Conservation (phyloP, 495 filamentous ascomycete genomes). For the Penicillium verhagenii region DNA sequence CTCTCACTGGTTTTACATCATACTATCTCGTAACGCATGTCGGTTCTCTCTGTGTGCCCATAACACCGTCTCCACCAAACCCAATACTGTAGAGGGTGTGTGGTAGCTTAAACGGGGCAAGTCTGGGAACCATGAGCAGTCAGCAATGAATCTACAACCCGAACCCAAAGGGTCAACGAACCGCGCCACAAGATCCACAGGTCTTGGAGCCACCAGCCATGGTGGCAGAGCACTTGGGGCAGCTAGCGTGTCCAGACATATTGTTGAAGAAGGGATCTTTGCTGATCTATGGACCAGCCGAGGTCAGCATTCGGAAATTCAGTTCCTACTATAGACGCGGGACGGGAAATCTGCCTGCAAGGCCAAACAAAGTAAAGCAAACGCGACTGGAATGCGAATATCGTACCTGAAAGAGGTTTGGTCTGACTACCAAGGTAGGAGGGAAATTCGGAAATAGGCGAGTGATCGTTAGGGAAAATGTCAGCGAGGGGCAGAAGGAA, state of each 20-base stretch:
- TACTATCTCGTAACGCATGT: slow-evolving; percentile 5
- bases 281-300: background rate
- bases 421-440: slow-evolving; percentile 3
- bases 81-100: too few species aligned
- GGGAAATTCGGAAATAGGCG: background rate
- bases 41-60: slow-evolving; percentile 1
- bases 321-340: too few species aligned
- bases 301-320: background rate
- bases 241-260: slow-evolving; percentile 32
- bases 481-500: slow-evolving; percentile 10
- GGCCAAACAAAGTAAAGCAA: too few species aligned
- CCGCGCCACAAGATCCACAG: slow-evolving; percentile 39
- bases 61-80: slow-evolving; percentile 1
- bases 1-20: too few species aligned
- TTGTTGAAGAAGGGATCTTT: background rate
- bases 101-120: slow-evolving; percentile 31
- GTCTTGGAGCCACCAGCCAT: slow-evolving; percentile 28
- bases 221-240: slow-evolving; percentile 37
- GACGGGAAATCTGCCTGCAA: background rate
- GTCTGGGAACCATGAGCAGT: slow-evolving; percentile 18
- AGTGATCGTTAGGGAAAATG: slow-evolving; percentile 14
- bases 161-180: slow-evolving; percentile 16
- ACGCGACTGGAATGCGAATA: background rate
- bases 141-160: too few species aligned
- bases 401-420: background rate